A percentile compares a stretch with the other conserved stretches of the same genome.
Evolutionary conservation across 768 basidiomycete genomes (phyloP).

Genomic region (Pulveroboletus sp.): DNA sequence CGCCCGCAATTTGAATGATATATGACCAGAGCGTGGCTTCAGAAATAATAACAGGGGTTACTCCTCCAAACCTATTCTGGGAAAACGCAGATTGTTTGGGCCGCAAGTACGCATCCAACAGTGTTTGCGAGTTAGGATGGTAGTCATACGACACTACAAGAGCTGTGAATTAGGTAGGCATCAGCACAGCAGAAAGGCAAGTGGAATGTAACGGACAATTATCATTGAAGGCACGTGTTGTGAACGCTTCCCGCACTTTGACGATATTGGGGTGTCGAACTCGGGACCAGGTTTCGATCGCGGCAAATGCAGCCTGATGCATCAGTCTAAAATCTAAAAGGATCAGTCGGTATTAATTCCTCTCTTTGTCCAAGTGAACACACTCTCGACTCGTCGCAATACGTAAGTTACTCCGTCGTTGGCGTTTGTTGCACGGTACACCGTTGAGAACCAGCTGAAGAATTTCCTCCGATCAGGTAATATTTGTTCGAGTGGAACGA

Average conservation of each 20-base stretch:
- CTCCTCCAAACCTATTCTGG: conserved; percentile 36
- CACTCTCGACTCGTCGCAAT: conserved; percentile 86
- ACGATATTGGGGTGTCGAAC: conserved; percentile 87
- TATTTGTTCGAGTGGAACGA: conserved; percentile 71
- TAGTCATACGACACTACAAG: conserved; percentile 91
- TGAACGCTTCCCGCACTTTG: conserved; percentile 87
- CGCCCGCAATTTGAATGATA: conserved; percentile 84
- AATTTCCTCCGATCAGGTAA: conserved; percentile 64
- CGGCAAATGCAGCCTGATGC: conserved; percentile 75
- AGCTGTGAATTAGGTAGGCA: conserved; percentile 44
- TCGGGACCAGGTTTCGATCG: conserved; percentile 83
- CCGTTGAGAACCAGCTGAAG: conserved; percentile 77
- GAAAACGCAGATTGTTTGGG: conserved; percentile 41
- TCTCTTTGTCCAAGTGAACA: conserved; percentile 2
- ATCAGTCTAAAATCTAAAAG: conserved; percentile 75
- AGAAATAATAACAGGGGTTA: conserved; percentile 39
- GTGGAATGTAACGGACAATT: conserved; percentile 57
- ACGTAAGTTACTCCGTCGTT: conserved; percentile 77
- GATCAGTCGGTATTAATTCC: conserved; percentile 1
- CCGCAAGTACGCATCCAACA: conserved; percentile 76
- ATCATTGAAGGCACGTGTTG: conserved; percentile 88
- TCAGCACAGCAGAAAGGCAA: conserved; percentile 7
- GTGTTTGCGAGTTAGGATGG: conserved; percentile 78
- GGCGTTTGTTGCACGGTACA: conserved; percentile 79
- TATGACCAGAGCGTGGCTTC: conserved; percentile 92